Percentiles rank a stretch among this genome's conserved stretches.
phyloP scores from a whole-genome alignment of 129 eudicot species.

The Saussurea involucrata region DNA sequence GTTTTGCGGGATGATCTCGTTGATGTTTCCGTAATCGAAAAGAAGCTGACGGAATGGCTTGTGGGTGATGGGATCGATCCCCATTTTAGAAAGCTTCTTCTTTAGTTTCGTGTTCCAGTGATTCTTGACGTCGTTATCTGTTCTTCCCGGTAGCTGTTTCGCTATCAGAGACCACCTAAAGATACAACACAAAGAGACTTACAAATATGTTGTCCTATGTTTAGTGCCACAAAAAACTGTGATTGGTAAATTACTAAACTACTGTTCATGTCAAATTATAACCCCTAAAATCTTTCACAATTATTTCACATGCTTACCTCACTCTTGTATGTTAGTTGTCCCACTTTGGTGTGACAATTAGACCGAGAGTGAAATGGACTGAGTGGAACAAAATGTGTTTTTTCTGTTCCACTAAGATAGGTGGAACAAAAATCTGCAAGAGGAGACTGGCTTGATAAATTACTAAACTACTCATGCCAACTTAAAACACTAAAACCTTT shows the following conservation, averaged over 20 bases:
- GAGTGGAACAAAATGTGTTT: not conserved
- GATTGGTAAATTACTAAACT: not conserved
- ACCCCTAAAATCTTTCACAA: not conserved
- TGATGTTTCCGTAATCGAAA: constrained; percentile 65
- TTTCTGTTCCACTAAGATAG: no score
- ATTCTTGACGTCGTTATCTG: constrained; percentile 95
- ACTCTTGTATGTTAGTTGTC: not conserved
- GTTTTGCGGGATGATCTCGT: constrained; percentile 34
- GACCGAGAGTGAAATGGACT: not conserved
- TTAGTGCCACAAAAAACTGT: not conserved
- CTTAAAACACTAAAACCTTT: no score
- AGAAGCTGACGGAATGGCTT: constrained; percentile 76
- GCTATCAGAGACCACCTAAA: constrained; percentile 94
- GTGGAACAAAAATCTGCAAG: no score
- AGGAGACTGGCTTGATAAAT: no score
- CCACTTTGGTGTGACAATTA: not conserved
- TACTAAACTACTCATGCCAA: no score
- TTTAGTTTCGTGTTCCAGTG: constrained; percentile 97
- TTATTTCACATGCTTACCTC: not conserved
- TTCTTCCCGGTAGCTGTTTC: constrained; percentile 76
- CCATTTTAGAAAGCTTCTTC: constrained; percentile 85
- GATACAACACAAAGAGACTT: not conserved
- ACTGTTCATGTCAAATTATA: not conserved
- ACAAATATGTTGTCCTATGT: not conserved
- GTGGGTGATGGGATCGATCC: constrained; percentile 89